Percentiles rank a stretch among this genome's conserved stretches.
phyloP scores from a whole-genome alignment of 192 early-diverging fungal species.

The Chytriomyces sp. region DNA sequence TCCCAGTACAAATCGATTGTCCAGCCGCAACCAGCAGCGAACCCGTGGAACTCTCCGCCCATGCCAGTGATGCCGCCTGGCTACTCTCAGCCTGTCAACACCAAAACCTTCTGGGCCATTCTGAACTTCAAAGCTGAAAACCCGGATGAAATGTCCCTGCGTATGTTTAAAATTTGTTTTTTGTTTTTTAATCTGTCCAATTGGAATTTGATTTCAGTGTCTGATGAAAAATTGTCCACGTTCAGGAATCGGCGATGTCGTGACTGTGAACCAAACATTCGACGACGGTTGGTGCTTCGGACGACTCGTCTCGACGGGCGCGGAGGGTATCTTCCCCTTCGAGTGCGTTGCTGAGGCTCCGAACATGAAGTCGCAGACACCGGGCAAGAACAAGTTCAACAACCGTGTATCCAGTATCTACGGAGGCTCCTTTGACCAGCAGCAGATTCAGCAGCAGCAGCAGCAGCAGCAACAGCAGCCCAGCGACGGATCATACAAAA shows the following conservation, averaged over 20 bases:
- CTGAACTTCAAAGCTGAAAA: slow-evolving; percentile 7
- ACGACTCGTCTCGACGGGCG: neutral
- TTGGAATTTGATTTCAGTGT: neutral
- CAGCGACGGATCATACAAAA: neutral
- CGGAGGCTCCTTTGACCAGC: slow-evolving; percentile 4
- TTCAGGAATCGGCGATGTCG: slow-evolving; percentile 19
- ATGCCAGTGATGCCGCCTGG: neutral
- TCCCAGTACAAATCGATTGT: neutral
- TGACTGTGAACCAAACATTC: slow-evolving; percentile 10
- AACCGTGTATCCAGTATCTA: slow-evolving; percentile 26
- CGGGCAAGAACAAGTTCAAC: slow-evolving; percentile 23
- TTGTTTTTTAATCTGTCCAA: neutral
- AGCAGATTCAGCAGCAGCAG: neutral
- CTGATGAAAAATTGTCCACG: neutral
- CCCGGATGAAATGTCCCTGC: neutral
- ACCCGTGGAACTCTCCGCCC: neutral
- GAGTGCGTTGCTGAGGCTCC: slow-evolving; percentile 10
- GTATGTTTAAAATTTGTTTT: neutral
- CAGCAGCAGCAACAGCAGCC: neutral
- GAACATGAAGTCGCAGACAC: neutral
- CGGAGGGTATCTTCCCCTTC: slow-evolving; percentile 18
- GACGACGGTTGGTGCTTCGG: slow-evolving; percentile 31
- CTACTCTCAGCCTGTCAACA: neutral
- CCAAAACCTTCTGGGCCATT: neutral
- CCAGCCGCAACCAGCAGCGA: neutral